Evolutionary conservation across 2,329 filamentous ascomycete species (phyloP), one percentile per base, ranked within the genome.

Genomic region (Aphanoascus verrucosus): DNA sequence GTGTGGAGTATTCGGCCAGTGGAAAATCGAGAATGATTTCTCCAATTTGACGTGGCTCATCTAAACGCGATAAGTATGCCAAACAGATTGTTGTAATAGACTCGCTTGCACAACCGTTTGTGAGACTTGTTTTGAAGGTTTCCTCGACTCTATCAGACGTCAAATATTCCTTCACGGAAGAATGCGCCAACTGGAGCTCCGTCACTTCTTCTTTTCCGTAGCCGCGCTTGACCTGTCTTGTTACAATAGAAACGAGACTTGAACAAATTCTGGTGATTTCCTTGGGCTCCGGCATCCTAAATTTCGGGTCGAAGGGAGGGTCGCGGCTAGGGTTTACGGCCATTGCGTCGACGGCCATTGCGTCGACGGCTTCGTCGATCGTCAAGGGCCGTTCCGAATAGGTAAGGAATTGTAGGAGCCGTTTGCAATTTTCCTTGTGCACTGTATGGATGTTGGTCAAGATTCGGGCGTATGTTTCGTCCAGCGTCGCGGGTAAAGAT

Each of bases 381-480:
- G 31, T 56, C 40, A 61, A 43, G 9, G 58, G 59, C 37, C 55
- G 51, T 38, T 53, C 43, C 3, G 60, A 58, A 46, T 53, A 61
- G 34, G 53, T 52, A 17, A 62, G 55, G 40, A 59, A 61, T 23
- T 56, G 52, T 23, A 61, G 41, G 47, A 58, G 55, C 35, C 41
- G 52, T n/a, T 28, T 28, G 23, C 23, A 28, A 7, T 28, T 7
- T 28, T 28, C 23, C 3, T 7, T 28, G 46, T 58, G 42, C 8
- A 32, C 53, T 34, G 55, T 42, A 11, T 49, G 38, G 44, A 63
- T 59, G 5, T 43, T 43, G 12, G 38, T 41, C 3, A 63, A 34
- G 9, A 63, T 60, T 35, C 58, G 57, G 14, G n/a, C 54, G 48
- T 63, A 65, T 5, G 61, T 63, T 47, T 60, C 62, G 32, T 62